phyloP scores from a whole-genome alignment of 2,329 filamentous ascomycete genomes.

The Ambrosiella xylebori region DNA sequence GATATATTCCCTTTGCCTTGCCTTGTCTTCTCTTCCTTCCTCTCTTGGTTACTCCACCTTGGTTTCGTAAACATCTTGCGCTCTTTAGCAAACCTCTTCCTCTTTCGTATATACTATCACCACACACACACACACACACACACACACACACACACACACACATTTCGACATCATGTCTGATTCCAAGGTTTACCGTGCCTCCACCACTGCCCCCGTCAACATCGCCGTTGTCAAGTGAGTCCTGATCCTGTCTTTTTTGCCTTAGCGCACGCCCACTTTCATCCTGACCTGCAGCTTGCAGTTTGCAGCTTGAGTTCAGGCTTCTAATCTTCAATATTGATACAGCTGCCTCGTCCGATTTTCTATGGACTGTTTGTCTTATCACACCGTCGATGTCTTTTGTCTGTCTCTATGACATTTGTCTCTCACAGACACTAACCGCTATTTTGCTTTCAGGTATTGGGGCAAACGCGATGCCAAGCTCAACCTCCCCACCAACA shows the following conservation, averaged over 20 bases:
- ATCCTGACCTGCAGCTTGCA: neutral
- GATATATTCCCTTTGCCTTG: neutral
- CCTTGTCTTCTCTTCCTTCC: neutral
- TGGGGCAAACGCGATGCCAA: conserved; percentile 94
- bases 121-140: neutral
- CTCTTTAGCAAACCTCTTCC: neutral
- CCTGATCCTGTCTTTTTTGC: neutral
- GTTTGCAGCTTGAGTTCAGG: neutral
- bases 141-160: neutral
- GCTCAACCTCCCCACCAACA: conserved; percentile 95
- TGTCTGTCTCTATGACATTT: no score
- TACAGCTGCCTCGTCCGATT: neutral
- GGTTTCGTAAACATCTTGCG: neutral
- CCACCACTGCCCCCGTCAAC: conserved; percentile 92
- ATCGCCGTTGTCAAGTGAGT: conserved; percentile 88
- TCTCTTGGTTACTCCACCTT: conserved; percentile 1
- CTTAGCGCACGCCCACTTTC: neutral
- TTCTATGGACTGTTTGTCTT: neutral
- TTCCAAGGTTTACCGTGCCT: conserved; percentile 63
- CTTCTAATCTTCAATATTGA: neutral
- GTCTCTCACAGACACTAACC: neutral
- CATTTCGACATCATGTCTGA: conserved; percentile 25
- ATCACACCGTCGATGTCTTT: neutral
- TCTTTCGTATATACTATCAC: neutral
- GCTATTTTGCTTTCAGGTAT: conserved; percentile 31